These are phyloP conservation scores for Nasturtium officinale DNA, from an alignment of 345 rosid species.

Conservation along the genomic window DNA sequence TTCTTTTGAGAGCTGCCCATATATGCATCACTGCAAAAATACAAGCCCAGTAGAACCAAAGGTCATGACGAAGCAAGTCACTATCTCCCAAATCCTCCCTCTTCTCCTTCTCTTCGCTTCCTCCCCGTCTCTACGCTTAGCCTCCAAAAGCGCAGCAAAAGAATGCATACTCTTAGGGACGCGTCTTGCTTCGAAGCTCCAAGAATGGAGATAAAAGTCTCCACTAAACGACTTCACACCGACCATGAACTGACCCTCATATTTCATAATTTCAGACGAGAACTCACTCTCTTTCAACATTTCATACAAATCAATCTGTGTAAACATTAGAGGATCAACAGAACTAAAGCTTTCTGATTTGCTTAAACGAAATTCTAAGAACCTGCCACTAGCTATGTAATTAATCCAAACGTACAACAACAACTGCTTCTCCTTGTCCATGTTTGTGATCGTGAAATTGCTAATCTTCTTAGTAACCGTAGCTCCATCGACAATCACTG, in stretches of 20 bases:
- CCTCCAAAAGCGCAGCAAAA: slow-evolving; percentile 40
- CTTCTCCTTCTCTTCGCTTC: slow-evolving; percentile 40
- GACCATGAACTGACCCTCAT: slow-evolving; percentile 50
- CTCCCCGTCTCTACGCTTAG: slow-evolving; percentile 41
- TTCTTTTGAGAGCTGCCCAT: slow-evolving; percentile 66
- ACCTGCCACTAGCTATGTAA: slow-evolving; percentile 61
- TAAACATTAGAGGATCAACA: slow-evolving; percentile 48
- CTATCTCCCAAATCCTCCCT: slow-evolving; percentile 52
- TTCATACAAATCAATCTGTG: slow-evolving; percentile 53
- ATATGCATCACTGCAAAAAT: slow-evolving; percentile 61
- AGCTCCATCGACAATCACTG: slow-evolving; percentile 55
- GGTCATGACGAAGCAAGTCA: slow-evolving; percentile 65
- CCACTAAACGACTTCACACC: slow-evolving; percentile 68
- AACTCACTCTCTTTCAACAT: slow-evolving; percentile 55
- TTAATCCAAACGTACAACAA: slow-evolving; percentile 65
- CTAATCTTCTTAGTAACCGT: slow-evolving; percentile 47
- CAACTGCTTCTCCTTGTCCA: slow-evolving; percentile 45
- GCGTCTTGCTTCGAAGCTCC: slow-evolving; percentile 62
- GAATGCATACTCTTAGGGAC: slow-evolving; percentile 66
- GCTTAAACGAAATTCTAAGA: slow-evolving; percentile 67
- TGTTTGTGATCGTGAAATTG: slow-evolving; percentile 49
- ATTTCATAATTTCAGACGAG: slow-evolving; percentile 49
- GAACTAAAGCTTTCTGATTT: slow-evolving; percentile 49
- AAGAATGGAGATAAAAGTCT: slow-evolving; percentile 56
- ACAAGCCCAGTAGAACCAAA: slow-evolving; percentile 71